Conservation (phyloP, 495 filamentous ascomycete genomes). For the Recurvomyces mirabilis region DNA sequence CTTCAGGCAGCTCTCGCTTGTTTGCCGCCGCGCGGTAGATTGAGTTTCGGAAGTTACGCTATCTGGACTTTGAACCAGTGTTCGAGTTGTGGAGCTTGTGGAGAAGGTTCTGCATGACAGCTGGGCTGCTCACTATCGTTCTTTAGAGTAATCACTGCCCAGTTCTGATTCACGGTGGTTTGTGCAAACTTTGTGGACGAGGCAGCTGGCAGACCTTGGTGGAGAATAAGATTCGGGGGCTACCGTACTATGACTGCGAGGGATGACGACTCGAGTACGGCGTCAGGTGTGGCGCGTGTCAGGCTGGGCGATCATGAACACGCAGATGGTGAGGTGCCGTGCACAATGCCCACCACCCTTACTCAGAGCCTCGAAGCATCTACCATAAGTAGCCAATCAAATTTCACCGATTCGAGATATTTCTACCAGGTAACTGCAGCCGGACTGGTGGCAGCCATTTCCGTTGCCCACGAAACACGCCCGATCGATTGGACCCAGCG, state of each 20-base stretch:
- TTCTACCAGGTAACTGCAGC: slow-evolving; percentile 5
- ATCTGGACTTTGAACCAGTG: too few species aligned
- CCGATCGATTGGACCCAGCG: slow-evolving; percentile 9
- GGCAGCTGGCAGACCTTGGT: neutral
- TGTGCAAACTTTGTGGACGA: neutral
- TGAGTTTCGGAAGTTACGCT: too few species aligned
- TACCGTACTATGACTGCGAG: neutral
- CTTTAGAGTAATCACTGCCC: too few species aligned
- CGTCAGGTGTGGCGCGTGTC: neutral
- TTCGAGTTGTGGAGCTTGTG: too few species aligned
- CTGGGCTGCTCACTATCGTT: too few species aligned
- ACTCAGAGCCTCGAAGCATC: too few species aligned
- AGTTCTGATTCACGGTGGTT: too few species aligned
- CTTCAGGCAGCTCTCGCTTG: too few species aligned
- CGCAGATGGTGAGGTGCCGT: neutral
- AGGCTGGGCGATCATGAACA: neutral
- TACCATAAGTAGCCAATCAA: neutral
- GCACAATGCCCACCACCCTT: too few species aligned
- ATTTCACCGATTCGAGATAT: neutral
- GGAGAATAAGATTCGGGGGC: slow-evolving; percentile 2
- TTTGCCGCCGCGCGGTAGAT: too few species aligned
- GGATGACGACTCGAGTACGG: neutral
- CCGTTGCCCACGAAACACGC: slow-evolving; percentile 3
- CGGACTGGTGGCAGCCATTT: slow-evolving; percentile 5
- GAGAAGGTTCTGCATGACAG: too few species aligned